These are phyloP conservation scores for Trichocladium uniseriatum DNA, from an alignment of 495 filamentous ascomycete species.

Conservation along the genomic window DNA sequence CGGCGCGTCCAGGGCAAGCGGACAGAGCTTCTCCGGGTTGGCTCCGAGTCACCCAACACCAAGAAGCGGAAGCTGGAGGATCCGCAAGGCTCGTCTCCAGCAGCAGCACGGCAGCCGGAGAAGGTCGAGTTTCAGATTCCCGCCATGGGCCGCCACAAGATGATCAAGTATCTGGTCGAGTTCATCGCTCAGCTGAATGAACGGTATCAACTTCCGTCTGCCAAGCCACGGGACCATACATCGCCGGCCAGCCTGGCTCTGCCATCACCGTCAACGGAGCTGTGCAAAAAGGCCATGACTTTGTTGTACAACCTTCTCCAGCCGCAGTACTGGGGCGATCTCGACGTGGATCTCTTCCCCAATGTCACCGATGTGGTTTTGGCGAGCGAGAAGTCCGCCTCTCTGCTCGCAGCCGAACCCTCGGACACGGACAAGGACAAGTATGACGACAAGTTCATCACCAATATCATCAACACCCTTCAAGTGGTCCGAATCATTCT, in stretches of 20 bases:
- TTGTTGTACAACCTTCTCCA: conserved; percentile 82
- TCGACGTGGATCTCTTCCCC: conserved; percentile 83
- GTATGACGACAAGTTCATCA: conserved; percentile 69
- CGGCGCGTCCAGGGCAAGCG: conserved; percentile 53
- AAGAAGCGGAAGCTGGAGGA: conserved; percentile 71
- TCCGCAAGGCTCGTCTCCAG: conserved; percentile 35
- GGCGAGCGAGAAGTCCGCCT: conserved; percentile 56
- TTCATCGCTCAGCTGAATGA: conserved; percentile 88
- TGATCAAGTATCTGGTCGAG: conserved; percentile 87
- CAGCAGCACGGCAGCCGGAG: conserved; percentile 43
- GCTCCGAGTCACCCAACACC: conserved; percentile 59
- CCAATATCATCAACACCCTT: conserved; percentile 81
- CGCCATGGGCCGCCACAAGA: conserved; percentile 53
- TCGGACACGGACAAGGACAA: conserved; percentile 84
- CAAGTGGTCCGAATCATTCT: conserved; percentile 84
- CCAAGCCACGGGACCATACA: conserved; percentile 50
- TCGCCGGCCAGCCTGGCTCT: conserved; percentile 40
- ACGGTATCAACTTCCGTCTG: conserved; percentile 63
- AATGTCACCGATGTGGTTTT: conserved; percentile 80
- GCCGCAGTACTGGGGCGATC: conserved; percentile 81
- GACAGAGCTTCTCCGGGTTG: conserved; percentile 32
- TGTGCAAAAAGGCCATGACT: conserved; percentile 72
- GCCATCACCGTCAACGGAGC: conserved; percentile 52
- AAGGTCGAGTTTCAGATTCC: conserved; percentile 62
- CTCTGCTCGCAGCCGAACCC: conserved; percentile 67